These are phyloP conservation scores for Aquilaria yunnanensis DNA, from an alignment of 345 rosid species.

Conservation along the genomic window DNA sequence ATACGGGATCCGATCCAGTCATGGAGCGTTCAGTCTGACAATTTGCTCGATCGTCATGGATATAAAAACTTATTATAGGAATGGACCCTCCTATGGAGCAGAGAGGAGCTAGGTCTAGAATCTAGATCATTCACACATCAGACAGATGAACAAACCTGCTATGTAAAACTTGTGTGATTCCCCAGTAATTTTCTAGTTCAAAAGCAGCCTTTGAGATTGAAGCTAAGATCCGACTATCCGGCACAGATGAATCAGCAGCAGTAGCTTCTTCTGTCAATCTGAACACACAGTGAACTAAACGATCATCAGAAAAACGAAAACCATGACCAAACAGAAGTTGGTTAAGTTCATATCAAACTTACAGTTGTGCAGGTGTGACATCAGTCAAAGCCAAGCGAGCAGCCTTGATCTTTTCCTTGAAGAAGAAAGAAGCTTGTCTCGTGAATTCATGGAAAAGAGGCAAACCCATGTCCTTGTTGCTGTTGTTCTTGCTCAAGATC, in stretches of 20 bases:
- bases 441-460: constrained; percentile 63
- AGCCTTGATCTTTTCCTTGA: constrained; percentile 87
- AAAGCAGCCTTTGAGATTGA: constrained; percentile 89
- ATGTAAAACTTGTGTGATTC: constrained; percentile 76
- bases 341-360: constrained; percentile 1
- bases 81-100: no score
- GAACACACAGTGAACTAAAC: constrained; percentile 3
- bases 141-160: constrained; percentile 37
- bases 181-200: constrained; percentile 78
- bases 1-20: no score
- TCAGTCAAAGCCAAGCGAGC: constrained; percentile 89
- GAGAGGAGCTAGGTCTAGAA: no score
- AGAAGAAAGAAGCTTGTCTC: constrained; percentile 90
- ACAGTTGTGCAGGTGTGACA: constrained; percentile 75
- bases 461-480: constrained; percentile 37
- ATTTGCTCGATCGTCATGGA: no score
- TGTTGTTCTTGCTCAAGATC: constrained; percentile 38
- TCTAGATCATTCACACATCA: no score
- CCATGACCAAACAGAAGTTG: neutral
- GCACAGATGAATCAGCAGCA: constrained; percentile 51
- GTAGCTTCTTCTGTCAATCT: constrained; percentile 90
- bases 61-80: no score
- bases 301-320: constrained; percentile 14
- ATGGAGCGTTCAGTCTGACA: no score
- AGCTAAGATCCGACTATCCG: constrained; percentile 55